Conservation (phyloP, 805 yeast genomes). For the Hanseniaspora jakobsenii region DNA sequence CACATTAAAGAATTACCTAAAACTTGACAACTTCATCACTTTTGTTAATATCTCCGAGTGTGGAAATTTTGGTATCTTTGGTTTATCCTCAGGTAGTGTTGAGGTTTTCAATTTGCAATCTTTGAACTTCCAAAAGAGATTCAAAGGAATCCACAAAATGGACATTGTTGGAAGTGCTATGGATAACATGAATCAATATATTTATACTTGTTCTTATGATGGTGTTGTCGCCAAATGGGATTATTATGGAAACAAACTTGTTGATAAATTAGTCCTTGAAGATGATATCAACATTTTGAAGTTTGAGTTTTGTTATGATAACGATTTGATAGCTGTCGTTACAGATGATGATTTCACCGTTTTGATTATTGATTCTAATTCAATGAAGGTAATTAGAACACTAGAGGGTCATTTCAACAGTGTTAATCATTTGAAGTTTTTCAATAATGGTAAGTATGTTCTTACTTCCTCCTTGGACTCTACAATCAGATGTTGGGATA, state of each 20-base stretch:
- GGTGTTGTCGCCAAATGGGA: constrained; percentile 81
- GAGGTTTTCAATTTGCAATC: constrained; percentile 84
- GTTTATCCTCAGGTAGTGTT: constrained; percentile 75
- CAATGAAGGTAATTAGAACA: constrained; percentile 74
- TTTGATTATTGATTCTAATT: constrained; percentile 67
- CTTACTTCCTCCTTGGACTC: constrained; percentile 72
- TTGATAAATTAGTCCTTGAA: constrained; percentile 55
- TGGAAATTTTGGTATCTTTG: constrained; percentile 90
- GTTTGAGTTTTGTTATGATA: constrained; percentile 45
- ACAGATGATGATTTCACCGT: constrained; percentile 70
- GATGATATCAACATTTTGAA: constrained; percentile 69
- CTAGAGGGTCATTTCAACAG: constrained; percentile 83
- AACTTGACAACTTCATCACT: constrained; percentile 67
- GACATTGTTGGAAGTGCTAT: constrained; percentile 80
- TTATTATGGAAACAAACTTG: constrained; percentile 55
- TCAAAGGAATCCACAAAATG: constrained; percentile 51
- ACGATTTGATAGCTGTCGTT: constrained; percentile 75
- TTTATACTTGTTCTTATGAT: constrained; percentile 82
- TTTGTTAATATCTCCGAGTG: constrained; percentile 75
- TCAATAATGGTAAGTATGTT: constrained; percentile 93
- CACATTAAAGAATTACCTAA: constrained; percentile 41
- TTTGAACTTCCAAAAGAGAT: constrained; percentile 64
- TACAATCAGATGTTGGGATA: constrained; percentile 90
- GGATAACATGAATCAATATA: constrained; percentile 79
- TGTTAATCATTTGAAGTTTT: constrained; percentile 76